Base-by-base conservation (phyloP, 306 rosid species). In the Corylus americana region DNA sequence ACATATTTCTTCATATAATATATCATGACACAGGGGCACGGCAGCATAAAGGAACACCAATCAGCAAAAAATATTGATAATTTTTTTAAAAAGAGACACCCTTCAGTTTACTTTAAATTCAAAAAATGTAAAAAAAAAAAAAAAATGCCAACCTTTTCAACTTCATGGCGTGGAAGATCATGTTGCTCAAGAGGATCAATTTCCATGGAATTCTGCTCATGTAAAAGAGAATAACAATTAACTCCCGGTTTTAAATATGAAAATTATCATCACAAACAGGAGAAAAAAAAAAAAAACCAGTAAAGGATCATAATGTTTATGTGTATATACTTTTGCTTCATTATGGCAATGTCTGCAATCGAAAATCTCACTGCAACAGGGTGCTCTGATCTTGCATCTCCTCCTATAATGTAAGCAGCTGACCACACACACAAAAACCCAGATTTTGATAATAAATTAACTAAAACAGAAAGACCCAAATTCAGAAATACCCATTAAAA, bases 321-420 rank as follows among this genome's bases (percentile, higher is more conserved):
- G 8, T 4, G 17, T 50, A 12, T 17, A 37, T 18, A 90, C 97
- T 89, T 89, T 92, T 8, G 89, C 87, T 87, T 92, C 95, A 69
- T 92, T 87, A 66, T 92, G 97, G 74, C 95, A 92, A 78, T 92
- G 95, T 70, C 95, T 84, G 78, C 97, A 92, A 25, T 77, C 57
- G 78, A 87, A 92, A 70, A 92, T 64, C 81, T 87, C 91, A 49
- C 87, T 71, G 78, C 97, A 92, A 77, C 95, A 92, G 0, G 97
- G 93, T 18, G 97, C 82, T 78, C 87, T 82, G 45, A 92, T 86
- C 82, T 82, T 89, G 88, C 97, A 92, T 76, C 87, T 89, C 79
- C 97, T 90, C 69, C 84, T 85, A 77, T 92, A 92, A 80, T 92
- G 97, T 0, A 70, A 64, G 86, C 95, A 92, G 27, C 94, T 90